Base-by-base conservation (phyloP, 1,139 yeast species). In the Yamadazyma siamensis region DNA sequence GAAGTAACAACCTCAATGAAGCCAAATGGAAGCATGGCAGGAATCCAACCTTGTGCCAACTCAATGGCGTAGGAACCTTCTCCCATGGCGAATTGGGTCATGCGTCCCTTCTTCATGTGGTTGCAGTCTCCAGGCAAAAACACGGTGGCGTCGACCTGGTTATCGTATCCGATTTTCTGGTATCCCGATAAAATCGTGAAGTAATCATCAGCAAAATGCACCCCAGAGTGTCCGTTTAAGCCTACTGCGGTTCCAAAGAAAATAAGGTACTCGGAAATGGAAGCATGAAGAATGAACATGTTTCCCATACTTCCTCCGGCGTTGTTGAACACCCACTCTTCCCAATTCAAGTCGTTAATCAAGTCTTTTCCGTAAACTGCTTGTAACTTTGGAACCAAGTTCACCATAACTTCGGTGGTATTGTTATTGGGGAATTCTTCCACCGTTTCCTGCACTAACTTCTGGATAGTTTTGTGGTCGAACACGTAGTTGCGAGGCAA, bases 281-380 rank as follows among this genome's bases (percentile, higher is more conserved):
- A 89, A 10, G 97, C 96, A 57, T 94, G 98, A 44, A 91, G 67
- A 40, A 94, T 86, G 48, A 86, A 75, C 97, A 91, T 89, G 36
- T 88, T 78, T 16, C 98, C 98, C 98, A 91, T 91, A 34, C 98
- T 97, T 44, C 96, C 95, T 34, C 98, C 98, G 6, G 98, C 98
- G 50, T 87, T 88, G 72, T 89, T 91, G 75, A 80, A 89, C 32
- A 91, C 80, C 97, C 97, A 91, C 47, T 88, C 91, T 29, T 84
- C 82, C 35, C 71, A 69, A 51, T 79, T 75, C 46, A 82, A 67
- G 39, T 76, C 78, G 54, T 83, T 85, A 57, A 88, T 75, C 43
- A 73, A 54, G 15, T 77, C 75, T 1, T 74, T 71, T 13, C 49
- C 49, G 53, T 89, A 91, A 34, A 68, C 75, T 2, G 59, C 67